phyloP scores from a whole-genome alignment of 768 basidiomycete genomes.

The Stropharia rugosoannulata region DNA sequence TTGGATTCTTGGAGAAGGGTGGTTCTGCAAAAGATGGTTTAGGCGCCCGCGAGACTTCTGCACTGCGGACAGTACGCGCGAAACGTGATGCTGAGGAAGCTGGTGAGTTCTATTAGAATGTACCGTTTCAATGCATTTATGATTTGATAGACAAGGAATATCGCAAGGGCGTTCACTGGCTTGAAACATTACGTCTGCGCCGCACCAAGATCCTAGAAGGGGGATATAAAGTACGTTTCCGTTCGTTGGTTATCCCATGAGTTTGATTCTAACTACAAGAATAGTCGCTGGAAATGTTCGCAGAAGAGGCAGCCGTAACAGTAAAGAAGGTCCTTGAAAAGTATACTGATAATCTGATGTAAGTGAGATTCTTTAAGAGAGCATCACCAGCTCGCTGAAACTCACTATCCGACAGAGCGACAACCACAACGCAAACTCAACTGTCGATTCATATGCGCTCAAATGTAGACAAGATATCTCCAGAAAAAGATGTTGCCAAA shows the following conservation, averaged over 20 bases:
- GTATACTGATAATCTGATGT: constrained; percentile 84
- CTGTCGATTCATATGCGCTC: constrained; percentile 63
- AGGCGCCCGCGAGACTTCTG: constrained; percentile 60
- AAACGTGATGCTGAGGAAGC: constrained; percentile 93
- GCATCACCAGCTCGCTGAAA: neutral
- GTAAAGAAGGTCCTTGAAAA: constrained; percentile 65
- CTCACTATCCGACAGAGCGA: constrained; percentile 52
- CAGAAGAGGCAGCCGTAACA: constrained; percentile 64
- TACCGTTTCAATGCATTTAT: neutral
- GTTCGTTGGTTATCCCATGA: neutral
- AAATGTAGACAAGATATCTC: constrained; percentile 64
- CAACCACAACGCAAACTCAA: constrained; percentile 72
- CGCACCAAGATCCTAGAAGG: constrained; percentile 80
- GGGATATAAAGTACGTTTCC: constrained; percentile 65
- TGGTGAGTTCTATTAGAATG: constrained; percentile 42
- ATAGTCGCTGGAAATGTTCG: constrained; percentile 81
- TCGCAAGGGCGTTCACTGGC: constrained; percentile 84
- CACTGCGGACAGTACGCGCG: constrained; percentile 74
- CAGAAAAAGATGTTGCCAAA: constrained; percentile 65
- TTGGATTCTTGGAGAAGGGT: constrained; percentile 82
- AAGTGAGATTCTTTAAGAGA: constrained; percentile 20
- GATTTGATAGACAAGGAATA: constrained; percentile 79
- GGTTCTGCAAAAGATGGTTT: constrained; percentile 59
- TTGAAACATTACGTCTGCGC: constrained; percentile 85
- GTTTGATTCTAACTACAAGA: neutral